Percentiles rank a stretch among this genome's conserved stretches.
Evolutionary conservation across 805 yeast species (phyloP).

Genomic region (Suhomyces tanzawaensis): DNA sequence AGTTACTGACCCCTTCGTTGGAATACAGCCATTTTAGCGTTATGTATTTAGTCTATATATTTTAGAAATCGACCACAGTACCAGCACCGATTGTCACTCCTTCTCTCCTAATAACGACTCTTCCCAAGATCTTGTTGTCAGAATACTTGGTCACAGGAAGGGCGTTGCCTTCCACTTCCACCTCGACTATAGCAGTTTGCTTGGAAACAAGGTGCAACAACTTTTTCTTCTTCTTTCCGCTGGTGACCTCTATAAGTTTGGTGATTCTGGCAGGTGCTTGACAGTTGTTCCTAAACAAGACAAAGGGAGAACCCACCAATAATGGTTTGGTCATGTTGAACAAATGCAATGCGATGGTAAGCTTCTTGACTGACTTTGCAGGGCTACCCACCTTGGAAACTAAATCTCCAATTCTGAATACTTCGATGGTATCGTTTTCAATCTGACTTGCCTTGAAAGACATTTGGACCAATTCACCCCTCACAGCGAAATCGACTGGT

Average conservation of each 20-base stretch:
- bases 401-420: slow-evolving; percentile 61
- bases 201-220: slow-evolving; percentile 56
- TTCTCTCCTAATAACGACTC: slow-evolving; percentile 67
- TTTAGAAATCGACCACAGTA: slow-evolving; percentile 26
- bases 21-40: too few relatives aligned
- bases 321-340: slow-evolving; percentile 62
- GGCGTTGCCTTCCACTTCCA: slow-evolving; percentile 47
- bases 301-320: slow-evolving; percentile 74
- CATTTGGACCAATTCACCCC: slow-evolving; percentile 60
- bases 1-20: too few relatives aligned
- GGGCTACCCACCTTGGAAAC: slow-evolving; percentile 25
- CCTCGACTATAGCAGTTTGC: slow-evolving; percentile 56
- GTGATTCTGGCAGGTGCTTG: slow-evolving; percentile 67
- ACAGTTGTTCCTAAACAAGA: slow-evolving; percentile 72
- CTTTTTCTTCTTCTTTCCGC: slow-evolving; percentile 25
- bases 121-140: slow-evolving; percentile 53
- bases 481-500: slow-evolving; percentile 51
- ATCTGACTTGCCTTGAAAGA: slow-evolving; percentile 46
- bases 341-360: slow-evolving; percentile 28
- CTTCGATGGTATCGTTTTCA: slow-evolving; percentile 50
- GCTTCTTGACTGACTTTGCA: slow-evolving; percentile 25
- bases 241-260: slow-evolving; percentile 35
- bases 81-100: slow-evolving; percentile 73
- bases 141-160: slow-evolving; percentile 53
- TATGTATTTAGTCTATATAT: not conserved